Evolutionary conservation across 805 yeast genomes (phyloP), one percentile per base, ranked within the genome.

Genomic region (Hanseniaspora pseudoguilliermondii): DNA sequence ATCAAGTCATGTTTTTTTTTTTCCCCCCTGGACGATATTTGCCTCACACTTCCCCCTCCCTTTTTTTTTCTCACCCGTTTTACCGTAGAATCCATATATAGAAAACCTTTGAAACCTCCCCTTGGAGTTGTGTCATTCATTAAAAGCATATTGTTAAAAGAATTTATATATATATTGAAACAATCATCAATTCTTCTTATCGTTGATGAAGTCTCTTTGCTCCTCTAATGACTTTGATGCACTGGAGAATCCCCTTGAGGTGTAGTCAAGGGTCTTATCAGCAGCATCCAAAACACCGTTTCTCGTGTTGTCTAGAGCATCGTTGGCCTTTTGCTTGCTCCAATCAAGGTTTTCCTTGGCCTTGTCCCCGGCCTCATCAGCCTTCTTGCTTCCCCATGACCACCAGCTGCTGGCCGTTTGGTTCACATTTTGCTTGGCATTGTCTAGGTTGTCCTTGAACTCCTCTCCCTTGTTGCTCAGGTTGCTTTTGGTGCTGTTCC

Each of bases 391-490:
- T 8, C 68, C 68, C 29, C 61, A 67, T 20, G 43, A 15, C 25
- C 40, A 38, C 52, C 43, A 49, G 25, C 34, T 41, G 40, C 73
- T 70, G 15, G 41, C 50, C 23, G 15, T 23, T 10, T 44, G 7
- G 36, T 67, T 67, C 42, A 66, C 66, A 39, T 68, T 60, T 39
- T 60, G 60, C 60, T 66, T 65, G 32, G 73, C 70, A 27, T 64
- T 62, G 16, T 39, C 21, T 72, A 73, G 49, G 68, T 64, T 47
- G 69, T 64, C 64, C 72, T 68, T 32, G 66, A 61, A 46, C 67
- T 63, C 20, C 15, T 32, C 35, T 32, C 75, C 73, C 70, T 73
- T 72, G 9, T 63, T 57, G 59, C 67, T 68, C 76, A 77, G 72
- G 21, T 67, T 64, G 23, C 62, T 61, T 41, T 69, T 62, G 21